A percentile compares a stretch with the other conserved stretches of the same genome.
Evolutionary conservation across 2,329 filamentous ascomycete species (phyloP).

Genomic region (Dactylellina parvicollis): DNA sequence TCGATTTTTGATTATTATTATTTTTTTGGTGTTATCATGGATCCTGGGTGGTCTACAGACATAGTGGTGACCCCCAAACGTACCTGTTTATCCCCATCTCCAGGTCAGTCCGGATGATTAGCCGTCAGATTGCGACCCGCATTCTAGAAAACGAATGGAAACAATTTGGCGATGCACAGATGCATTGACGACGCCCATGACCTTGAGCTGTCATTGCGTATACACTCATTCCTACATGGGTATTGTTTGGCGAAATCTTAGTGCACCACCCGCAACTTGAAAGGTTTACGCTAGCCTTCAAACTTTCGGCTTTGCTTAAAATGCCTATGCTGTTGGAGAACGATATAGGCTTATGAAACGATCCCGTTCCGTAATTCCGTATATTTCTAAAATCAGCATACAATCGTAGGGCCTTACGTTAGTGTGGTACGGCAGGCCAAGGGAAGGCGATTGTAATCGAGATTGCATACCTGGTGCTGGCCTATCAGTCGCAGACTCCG

Average conservation of each 20-base stretch:
- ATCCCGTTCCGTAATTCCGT: slow-evolving; percentile 48
- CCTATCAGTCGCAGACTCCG: slow-evolving; percentile 14
- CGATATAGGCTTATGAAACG: slow-evolving; percentile 30
- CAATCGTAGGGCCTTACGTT: slow-evolving; percentile 7
- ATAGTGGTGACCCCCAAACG: slow-evolving; percentile 42
- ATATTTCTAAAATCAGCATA: slow-evolving; percentile 31
- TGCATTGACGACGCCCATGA: neutral
- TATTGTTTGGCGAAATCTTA: slow-evolving; percentile 4
- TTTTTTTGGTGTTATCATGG: slow-evolving; percentile 33
- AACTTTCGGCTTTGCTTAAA: slow-evolving; percentile 1
- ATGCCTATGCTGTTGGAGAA: slow-evolving; percentile 16
- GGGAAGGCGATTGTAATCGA: neutral
- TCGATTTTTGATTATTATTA: slow-evolving; percentile 17
- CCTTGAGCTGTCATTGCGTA: slow-evolving; percentile 38
- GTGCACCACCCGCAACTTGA: neutral
- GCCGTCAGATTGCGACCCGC: slow-evolving; percentile 39
- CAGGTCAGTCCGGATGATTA: slow-evolving; percentile 39
- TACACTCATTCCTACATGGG: slow-evolving; percentile 17
- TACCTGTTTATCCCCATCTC: slow-evolving; percentile 17
- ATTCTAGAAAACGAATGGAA: slow-evolving; percentile 52
- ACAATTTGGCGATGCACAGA: slow-evolving; percentile 13
- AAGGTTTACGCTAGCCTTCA: neutral
- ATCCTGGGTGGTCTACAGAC: no score
- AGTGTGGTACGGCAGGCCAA: slow-evolving; percentile 7
- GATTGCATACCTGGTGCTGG: neutral